Evolutionary conservation across 352 stramenopile species (phyloP).

Genomic region (Phytophthora foliorum): DNA sequence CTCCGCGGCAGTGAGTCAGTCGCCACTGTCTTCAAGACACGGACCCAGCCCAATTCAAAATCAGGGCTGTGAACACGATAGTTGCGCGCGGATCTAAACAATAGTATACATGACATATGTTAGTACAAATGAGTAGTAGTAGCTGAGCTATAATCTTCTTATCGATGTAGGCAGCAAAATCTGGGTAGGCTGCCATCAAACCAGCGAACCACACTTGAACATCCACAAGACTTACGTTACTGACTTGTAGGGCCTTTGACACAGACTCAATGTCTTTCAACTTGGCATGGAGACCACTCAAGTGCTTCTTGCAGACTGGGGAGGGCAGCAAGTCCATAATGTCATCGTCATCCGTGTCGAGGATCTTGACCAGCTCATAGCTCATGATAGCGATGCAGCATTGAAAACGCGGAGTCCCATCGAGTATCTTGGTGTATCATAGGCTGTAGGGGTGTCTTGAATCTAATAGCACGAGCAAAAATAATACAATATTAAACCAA

Average conservation of each 20-base stretch:
- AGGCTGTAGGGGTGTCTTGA: neutral
- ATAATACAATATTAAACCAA: too few species aligned
- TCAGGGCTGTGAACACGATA: neutral
- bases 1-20: neutral
- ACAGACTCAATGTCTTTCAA: slow-evolving; percentile 1
- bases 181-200: neutral
- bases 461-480: neutral
- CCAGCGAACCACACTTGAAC: neutral
- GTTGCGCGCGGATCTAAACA: neutral
- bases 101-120: neutral
- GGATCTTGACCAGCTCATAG: neutral
- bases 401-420: neutral
- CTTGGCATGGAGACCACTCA: neutral
- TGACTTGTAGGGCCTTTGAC: neutral
- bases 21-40: neutral
- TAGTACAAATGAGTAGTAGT: neutral
- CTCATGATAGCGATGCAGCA: neutral
- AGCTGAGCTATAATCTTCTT: neutral
- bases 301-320: neutral
- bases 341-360: neutral
- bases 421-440: neutral
- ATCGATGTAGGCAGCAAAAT: neutral
- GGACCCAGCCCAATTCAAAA: slow-evolving; percentile 4
- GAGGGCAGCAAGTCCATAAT: neutral
- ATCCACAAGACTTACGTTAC: neutral